These are phyloP conservation scores for Nymphaea thermarum DNA, from an alignment of 164 flowering plant species.

Conservation along the genomic window DNA sequence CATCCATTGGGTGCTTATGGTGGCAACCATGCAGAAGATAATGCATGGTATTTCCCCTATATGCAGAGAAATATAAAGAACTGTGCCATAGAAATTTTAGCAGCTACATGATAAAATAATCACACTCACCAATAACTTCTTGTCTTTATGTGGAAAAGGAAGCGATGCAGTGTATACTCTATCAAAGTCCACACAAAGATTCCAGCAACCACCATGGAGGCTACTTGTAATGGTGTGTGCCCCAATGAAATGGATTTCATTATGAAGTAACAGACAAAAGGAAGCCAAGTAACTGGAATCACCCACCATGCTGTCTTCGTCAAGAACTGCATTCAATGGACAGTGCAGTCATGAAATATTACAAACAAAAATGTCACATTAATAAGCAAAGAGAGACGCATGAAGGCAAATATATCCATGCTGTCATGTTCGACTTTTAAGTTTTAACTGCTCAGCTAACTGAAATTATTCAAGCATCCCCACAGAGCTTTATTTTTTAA, in stretches of 20 bases:
- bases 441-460: no score
- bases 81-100: background rate
- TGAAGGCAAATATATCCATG: no score
- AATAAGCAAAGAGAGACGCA: no score
- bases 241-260: slow-evolving; percentile 45
- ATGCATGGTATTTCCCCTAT: slow-evolving; percentile 84
- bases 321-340: slow-evolving; percentile 39
- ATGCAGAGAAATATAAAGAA: slow-evolving; percentile 2
- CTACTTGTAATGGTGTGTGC: slow-evolving; percentile 30
- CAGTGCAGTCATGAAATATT: background rate
- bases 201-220: slow-evolving; percentile 33
- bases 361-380: no score
- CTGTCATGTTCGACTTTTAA: no score
- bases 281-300: slow-evolving; percentile 71
- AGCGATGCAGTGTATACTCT: slow-evolving; percentile 80
- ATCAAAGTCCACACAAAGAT: slow-evolving; percentile 67
- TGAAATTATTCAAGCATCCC: no score
- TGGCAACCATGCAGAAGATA: slow-evolving; percentile 98
- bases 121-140: slow-evolving; percentile 64
- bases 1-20: slow-evolving; percentile 98
- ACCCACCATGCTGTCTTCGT: slow-evolving; percentile 83
- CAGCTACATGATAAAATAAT: background rate
- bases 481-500: no score
- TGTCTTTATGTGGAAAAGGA: slow-evolving; percentile 87
- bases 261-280: slow-evolving; percentile 46